Evolutionary conservation across 2,329 filamentous ascomycete genomes (phyloP).

Genomic region (Nemania diffusa): DNA sequence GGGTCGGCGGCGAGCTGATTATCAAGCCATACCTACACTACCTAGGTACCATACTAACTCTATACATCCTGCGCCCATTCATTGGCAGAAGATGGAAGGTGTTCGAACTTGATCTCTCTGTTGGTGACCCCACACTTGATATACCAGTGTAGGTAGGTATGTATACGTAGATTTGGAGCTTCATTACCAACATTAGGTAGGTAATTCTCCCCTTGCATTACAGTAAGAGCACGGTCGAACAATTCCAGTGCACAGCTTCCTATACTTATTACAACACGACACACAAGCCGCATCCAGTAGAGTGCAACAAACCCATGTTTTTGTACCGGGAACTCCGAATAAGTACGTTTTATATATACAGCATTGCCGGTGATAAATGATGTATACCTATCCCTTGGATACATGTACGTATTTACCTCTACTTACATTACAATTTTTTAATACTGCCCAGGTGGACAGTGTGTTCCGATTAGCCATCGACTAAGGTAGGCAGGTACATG

Average conservation of each 20-base stretch:
- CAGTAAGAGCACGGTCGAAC: background rate
- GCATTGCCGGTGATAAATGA: background rate
- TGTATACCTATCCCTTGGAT: background rate
- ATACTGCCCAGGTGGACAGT: no score
- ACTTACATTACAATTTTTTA: no score
- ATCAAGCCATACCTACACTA: constrained; percentile 31
- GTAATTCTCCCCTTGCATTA: background rate
- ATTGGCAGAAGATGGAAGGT: constrained; percentile 13
- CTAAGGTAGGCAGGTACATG: no score
- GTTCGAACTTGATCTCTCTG: background rate
- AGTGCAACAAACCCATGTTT: background rate
- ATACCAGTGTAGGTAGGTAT: background rate
- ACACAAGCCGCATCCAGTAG: background rate
- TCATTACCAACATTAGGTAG: no score
- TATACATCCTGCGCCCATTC: background rate
- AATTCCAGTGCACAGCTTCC: background rate
- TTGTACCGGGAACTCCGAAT: background rate
- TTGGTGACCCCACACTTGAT: background rate
- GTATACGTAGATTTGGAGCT: background rate
- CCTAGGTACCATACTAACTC: no score
- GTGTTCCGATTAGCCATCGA: no score
- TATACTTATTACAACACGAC: background rate
- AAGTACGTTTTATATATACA: background rate
- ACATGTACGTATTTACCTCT: background rate
- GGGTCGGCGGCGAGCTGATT: constrained; percentile 19